Percentiles rank a stretch among this genome's conserved stretches.
Conservation (phyloP, 805 yeast species). For the Sugiyamaella smithiae region DNA sequence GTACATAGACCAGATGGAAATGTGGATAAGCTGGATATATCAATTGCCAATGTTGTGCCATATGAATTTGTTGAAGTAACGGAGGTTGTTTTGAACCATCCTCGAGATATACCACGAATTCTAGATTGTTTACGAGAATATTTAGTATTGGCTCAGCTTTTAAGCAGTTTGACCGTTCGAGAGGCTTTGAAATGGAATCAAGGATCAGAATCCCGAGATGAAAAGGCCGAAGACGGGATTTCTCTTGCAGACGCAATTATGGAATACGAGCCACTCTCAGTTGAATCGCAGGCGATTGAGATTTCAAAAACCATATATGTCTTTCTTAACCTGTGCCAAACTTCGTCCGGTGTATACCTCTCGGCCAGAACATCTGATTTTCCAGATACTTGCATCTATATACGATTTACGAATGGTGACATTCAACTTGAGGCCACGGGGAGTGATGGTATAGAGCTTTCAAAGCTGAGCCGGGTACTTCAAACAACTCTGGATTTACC, state of each 20-base stretch:
- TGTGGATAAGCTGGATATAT: conserved; percentile 22
- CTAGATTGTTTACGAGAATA: conserved; percentile 23
- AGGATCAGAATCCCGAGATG: not conserved
- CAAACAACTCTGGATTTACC: conserved; percentile 1
- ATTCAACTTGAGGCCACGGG: not conserved
- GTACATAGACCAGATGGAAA: conserved; percentile 10
- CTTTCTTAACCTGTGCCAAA: not conserved
- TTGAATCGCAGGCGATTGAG: not conserved
- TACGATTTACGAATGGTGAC: not conserved
- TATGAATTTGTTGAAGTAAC: conserved; percentile 24
- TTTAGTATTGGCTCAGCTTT: conserved; percentile 8
- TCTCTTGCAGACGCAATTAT: conserved; percentile 24
- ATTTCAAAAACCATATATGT: not conserved
- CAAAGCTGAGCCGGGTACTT: not conserved
- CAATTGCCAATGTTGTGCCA: conserved; percentile 30
- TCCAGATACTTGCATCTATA: not conserved
- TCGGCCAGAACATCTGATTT: not conserved
- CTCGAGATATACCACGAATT: conserved; percentile 28
- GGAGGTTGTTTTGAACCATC: conserved; percentile 31
- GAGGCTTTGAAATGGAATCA: not conserved
- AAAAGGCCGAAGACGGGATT: conserved; percentile 13
- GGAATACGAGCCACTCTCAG: conserved; percentile 14
- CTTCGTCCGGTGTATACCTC: not conserved
- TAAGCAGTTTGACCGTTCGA: not conserved
- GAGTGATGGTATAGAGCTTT: not conserved